Evolutionary conservation across 495 filamentous ascomycete genomes (phyloP).

Genomic region (Pseudoneurospora amorphoporcata): DNA sequence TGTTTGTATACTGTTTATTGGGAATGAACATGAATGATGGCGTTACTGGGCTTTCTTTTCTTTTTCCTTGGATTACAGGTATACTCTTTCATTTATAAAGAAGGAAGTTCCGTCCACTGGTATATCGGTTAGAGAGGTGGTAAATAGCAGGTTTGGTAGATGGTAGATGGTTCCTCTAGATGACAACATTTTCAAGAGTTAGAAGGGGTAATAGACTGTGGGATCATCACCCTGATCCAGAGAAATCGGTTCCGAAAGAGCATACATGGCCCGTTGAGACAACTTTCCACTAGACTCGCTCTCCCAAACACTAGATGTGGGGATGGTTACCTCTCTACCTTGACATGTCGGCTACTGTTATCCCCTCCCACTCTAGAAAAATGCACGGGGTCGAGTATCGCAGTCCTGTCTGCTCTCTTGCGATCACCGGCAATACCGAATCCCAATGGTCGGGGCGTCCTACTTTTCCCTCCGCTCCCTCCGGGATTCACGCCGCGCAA

Average conservation of each 20-base stretch:
- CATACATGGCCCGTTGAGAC: not conserved
- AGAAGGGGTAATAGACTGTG: not conserved
- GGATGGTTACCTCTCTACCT: too few species aligned
- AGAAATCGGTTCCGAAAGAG: not conserved
- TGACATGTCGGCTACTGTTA: not conserved
- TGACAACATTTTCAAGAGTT: not conserved
- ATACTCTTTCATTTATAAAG: not conserved
- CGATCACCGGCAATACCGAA: not conserved
- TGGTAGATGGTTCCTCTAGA: not conserved
- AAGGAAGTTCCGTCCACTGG: not conserved
- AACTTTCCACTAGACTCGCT: not conserved
- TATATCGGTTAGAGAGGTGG: not conserved
- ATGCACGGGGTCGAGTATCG: not conserved
- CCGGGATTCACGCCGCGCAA: not conserved
- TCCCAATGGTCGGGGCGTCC: not conserved
- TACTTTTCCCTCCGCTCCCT: not conserved
- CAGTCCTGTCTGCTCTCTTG: not conserved
- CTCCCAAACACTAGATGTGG: too few species aligned
- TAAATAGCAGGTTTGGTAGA: not conserved
- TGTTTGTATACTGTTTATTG: not conserved
- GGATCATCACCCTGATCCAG: not conserved
- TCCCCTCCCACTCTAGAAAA: not conserved
- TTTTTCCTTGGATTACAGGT: not conserved
- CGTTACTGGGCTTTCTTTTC: not conserved
- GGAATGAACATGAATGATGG: not conserved